phyloP scores from a whole-genome alignment of 139 green algal genomes.

The Eudorina sp. region DNA sequence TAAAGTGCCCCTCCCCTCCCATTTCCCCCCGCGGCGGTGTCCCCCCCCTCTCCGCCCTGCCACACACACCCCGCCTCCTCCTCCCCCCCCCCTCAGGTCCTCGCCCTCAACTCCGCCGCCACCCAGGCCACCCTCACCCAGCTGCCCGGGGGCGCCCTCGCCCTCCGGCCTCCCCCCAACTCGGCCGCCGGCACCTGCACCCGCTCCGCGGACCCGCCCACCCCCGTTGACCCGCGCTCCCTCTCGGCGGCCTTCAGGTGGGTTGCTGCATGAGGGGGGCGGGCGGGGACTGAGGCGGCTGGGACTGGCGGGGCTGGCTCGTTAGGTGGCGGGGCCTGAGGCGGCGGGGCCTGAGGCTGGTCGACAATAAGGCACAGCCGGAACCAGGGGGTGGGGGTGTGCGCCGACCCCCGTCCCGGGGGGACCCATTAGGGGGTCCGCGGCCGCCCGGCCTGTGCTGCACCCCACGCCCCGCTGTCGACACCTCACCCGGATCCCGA shows the following conservation, averaged over 20 bases:
- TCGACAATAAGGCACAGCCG: too few species aligned
- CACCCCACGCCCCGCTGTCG: too few species aligned
- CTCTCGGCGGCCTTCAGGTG: conserved; percentile 26
- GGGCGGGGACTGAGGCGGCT: neutral
- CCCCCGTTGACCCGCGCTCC: neutral
- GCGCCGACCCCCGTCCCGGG: too few species aligned
- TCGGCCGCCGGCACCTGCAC: too few species aligned
- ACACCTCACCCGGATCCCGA: too few species aligned
- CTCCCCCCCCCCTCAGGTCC: neutral
- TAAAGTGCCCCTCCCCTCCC: too few species aligned
- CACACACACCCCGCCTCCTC: neutral
- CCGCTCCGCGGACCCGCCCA: conserved; percentile 26
- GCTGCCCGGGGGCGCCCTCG: neutral
- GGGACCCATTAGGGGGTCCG: too few species aligned
- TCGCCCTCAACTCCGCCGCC: neutral
- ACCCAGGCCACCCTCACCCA: neutral
- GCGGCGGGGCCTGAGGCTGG: too few species aligned
- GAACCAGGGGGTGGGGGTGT: too few species aligned
- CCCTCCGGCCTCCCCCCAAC: neutral
- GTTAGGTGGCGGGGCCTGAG: too few species aligned
- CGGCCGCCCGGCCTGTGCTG: too few species aligned
- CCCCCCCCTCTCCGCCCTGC: neutral
- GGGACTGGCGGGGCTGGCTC: too few species aligned
- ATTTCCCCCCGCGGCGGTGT: neutral
- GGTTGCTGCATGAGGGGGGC: neutral